Conservation (phyloP, 148 eudicot genomes). For the Fagopyrum esculentum region DNA sequence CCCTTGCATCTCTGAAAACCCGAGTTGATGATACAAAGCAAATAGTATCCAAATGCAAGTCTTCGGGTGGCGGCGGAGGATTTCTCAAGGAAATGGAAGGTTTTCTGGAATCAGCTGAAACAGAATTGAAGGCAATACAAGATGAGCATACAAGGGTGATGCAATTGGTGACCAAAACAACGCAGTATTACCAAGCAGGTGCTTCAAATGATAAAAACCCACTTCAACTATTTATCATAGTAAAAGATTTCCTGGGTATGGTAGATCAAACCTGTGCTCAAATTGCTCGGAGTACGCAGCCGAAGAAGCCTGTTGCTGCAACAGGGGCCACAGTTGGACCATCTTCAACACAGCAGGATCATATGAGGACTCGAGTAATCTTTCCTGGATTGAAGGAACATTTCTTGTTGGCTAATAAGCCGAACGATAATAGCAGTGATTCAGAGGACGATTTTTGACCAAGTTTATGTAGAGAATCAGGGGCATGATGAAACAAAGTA, state of each 20-base stretch:
- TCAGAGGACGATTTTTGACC: slow-evolving; percentile 19
- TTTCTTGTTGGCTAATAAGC: slow-evolving; percentile 46
- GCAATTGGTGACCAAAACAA: slow-evolving; percentile 56
- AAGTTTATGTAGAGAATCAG: neutral
- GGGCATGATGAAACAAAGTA: neutral
- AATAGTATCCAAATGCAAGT: slow-evolving; percentile 35
- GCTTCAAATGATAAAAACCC: slow-evolving; percentile 50
- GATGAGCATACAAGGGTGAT: slow-evolving; percentile 42
- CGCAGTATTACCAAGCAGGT: slow-evolving; percentile 78
- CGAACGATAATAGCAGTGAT: slow-evolving; percentile 2
- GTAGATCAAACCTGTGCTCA: slow-evolving; percentile 68
- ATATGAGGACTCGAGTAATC: slow-evolving; percentile 38
- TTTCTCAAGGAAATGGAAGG: slow-evolving; percentile 50
- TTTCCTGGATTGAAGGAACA: slow-evolving; percentile 66
- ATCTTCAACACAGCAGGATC: slow-evolving; percentile 20
- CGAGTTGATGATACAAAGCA: slow-evolving; percentile 35
- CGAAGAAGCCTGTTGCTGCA: slow-evolving; percentile 24
- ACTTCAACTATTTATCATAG: slow-evolving; percentile 56
- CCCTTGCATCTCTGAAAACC: slow-evolving; percentile 23
- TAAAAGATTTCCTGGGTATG: slow-evolving; percentile 56
- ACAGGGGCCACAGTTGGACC: neutral
- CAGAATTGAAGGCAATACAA: slow-evolving; percentile 38
- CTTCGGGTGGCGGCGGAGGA: slow-evolving; percentile 25
- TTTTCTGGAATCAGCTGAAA: slow-evolving; percentile 51
- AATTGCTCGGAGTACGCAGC: slow-evolving; percentile 51